Percentiles rank a stretch among this genome's conserved stretches.
These are phyloP conservation scores for Xeromyces bisporus DNA, from an alignment of 495 filamentous ascomycete species.

Conservation along the genomic window DNA sequence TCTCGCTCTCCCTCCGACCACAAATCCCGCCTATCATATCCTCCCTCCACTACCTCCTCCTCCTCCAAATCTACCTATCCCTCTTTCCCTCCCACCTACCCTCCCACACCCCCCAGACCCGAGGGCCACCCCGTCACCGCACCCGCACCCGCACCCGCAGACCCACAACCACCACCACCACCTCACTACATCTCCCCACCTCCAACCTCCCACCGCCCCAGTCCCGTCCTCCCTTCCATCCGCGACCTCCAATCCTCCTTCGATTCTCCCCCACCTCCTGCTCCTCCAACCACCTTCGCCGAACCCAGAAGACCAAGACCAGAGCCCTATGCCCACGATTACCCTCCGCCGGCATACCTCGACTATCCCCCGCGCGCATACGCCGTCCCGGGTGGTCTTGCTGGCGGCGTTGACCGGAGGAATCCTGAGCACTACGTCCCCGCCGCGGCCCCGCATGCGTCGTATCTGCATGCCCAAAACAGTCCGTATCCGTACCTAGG, in stretches of 20 bases:
- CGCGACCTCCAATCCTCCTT: conserved; percentile 24
- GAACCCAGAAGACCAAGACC: conserved; percentile 17
- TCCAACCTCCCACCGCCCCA: conserved; percentile 18
- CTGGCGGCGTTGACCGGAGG: conserved; percentile 8
- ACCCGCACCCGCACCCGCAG: conserved; percentile 2
- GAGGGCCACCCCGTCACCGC: conserved; percentile 2
- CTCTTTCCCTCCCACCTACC: neutral
- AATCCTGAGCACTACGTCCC: conserved; percentile 12
- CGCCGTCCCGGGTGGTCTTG: neutral
- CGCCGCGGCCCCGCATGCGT: conserved; percentile 4
- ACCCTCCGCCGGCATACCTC: conserved; percentile 11
- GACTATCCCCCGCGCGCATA: conserved; percentile 7
- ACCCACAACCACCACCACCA: conserved; percentile 5
- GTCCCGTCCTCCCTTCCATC: conserved; percentile 26
- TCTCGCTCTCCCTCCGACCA: conserved; percentile 18
- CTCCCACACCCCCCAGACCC: neutral
- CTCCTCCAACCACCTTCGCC: conserved; percentile 13
- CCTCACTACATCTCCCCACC: conserved; percentile 5
- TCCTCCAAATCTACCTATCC: conserved; percentile 5
- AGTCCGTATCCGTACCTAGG: conserved; percentile 17
- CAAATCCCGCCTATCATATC: conserved; percentile 10
- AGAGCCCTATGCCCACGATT: conserved; percentile 13
- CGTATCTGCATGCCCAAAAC: conserved; percentile 2
- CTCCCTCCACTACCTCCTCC: too few species aligned
- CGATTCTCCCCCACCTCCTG: conserved; percentile 5